phyloP scores from a whole-genome alignment of 2,329 filamentous ascomycete species.

The Aspergillus niger region DNA sequence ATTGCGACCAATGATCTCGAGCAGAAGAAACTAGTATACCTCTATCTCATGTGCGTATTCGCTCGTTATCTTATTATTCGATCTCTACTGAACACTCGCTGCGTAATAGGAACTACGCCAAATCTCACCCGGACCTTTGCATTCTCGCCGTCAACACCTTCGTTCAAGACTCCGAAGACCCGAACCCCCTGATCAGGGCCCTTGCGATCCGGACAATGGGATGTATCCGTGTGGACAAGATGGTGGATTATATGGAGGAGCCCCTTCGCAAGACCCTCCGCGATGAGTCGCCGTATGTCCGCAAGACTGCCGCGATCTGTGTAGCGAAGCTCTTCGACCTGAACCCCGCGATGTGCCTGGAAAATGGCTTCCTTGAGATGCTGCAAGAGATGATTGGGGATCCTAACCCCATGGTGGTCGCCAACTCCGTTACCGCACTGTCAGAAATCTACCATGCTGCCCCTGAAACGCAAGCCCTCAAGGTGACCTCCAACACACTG shows the following conservation, averaged over 20 bases:
- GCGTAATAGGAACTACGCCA: constrained; percentile 86
- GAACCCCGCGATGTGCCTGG: constrained; percentile 87
- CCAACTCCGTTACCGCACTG: constrained; percentile 92
- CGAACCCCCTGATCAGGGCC: constrained; percentile 91
- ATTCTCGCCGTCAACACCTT: constrained; percentile 99
- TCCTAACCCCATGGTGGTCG: constrained; percentile 98
- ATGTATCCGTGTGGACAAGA: constrained; percentile 97
- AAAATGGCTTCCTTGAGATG: constrained; percentile 93
- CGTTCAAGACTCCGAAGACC: constrained; percentile 97
- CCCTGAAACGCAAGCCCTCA: constrained; percentile 83
- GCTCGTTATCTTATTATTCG: too few relatives aligned
- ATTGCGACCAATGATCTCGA: constrained; percentile 93
- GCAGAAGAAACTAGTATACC: constrained; percentile 98
- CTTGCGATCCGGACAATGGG: constrained; percentile 98
- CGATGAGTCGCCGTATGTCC: constrained; percentile 97
- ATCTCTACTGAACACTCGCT: constrained; percentile 23
- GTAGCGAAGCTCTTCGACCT: constrained; percentile 97
- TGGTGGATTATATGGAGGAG: constrained; percentile 99
- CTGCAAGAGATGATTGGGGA: constrained; percentile 96
- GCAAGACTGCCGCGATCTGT: constrained; percentile 96
- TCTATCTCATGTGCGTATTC: constrained; percentile 82
- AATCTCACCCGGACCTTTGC: constrained; percentile 96
- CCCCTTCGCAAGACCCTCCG: constrained; percentile 91
- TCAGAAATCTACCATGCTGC: constrained; percentile 88
- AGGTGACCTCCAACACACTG: constrained; percentile 77